phyloP scores from a whole-genome alignment of 2,329 filamentous ascomycete species.

The Peltaster fructicola region DNA sequence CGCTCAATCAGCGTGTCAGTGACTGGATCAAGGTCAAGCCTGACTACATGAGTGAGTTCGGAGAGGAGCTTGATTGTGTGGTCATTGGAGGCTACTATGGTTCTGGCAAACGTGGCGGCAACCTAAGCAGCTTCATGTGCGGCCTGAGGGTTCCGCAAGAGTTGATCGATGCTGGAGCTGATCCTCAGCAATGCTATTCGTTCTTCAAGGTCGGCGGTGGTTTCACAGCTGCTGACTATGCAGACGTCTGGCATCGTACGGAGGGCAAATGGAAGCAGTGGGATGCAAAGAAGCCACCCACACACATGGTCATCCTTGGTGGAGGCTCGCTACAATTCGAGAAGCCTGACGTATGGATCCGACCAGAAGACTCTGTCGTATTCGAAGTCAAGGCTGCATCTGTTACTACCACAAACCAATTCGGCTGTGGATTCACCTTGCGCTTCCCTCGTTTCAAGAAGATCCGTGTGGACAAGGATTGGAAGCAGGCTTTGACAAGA shows the following conservation, averaged over 20 bases:
- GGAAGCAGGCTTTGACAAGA: slow-evolving; percentile 62
- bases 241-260: slow-evolving; percentile 62
- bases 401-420: slow-evolving; percentile 56
- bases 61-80: slow-evolving; percentile 78
- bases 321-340: slow-evolving; percentile 53
- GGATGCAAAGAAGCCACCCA: slow-evolving; percentile 61
- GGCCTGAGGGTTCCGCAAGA: slow-evolving; percentile 64
- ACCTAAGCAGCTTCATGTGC: slow-evolving; percentile 74
- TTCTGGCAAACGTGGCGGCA: slow-evolving; percentile 66
- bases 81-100: slow-evolving; percentile 89
- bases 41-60: slow-evolving; percentile 94
- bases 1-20: slow-evolving; percentile 75
- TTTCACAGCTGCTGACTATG: slow-evolving; percentile 70
- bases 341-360: slow-evolving; percentile 82
- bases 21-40: slow-evolving; percentile 99
- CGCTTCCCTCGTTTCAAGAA: slow-evolving; percentile 82
- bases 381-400: slow-evolving; percentile 77
- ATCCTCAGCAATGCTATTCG: slow-evolving; percentile 66
- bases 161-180: slow-evolving; percentile 31
- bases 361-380: slow-evolving; percentile 72
- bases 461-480: slow-evolving; percentile 65
- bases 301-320: slow-evolving; percentile 61
- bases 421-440: slow-evolving; percentile 58
- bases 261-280: slow-evolving; percentile 85
- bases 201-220: slow-evolving; percentile 98